These are phyloP conservation scores for Ogataea paraovalis DNA, from an alignment of 805 yeast genomes.

Conservation along the genomic window DNA sequence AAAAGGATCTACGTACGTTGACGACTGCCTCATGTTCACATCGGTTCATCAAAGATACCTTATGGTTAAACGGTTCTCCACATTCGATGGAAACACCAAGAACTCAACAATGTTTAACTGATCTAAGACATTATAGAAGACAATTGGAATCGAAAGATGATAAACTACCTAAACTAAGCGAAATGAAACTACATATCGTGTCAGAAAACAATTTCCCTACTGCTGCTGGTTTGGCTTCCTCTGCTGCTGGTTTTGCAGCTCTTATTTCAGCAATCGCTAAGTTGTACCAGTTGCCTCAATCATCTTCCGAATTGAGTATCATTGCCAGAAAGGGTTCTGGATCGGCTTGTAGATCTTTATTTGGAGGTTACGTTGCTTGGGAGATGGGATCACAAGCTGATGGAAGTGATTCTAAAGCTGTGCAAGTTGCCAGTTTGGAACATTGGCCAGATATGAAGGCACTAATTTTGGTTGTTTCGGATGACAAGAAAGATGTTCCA, in stretches of 20 bases:
- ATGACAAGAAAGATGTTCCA: slow-evolving; percentile 90
- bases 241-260: slow-evolving; percentile 99
- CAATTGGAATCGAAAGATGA: slow-evolving; percentile 55
- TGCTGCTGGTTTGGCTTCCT: slow-evolving; percentile 96
- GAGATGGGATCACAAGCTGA: slow-evolving; percentile 79
- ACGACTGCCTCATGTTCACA: slow-evolving; percentile 80
- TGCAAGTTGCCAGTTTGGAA: slow-evolving; percentile 74
- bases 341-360: slow-evolving; percentile 93
- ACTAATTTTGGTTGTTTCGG: slow-evolving; percentile 87
- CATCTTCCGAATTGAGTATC: slow-evolving; percentile 78
- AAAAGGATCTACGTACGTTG: slow-evolving; percentile 83
- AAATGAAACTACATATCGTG: slow-evolving; percentile 70
- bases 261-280: slow-evolving; percentile 84
- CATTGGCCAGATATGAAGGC: slow-evolving; percentile 97
- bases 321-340: slow-evolving; percentile 99
- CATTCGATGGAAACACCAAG: slow-evolving; percentile 65
- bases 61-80: slow-evolving; percentile 82
- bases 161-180: slow-evolving; percentile 55
- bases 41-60: slow-evolving; percentile 54
- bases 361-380: slow-evolving; percentile 99
- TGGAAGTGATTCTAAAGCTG: slow-evolving; percentile 94
- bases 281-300: slow-evolving; percentile 80
- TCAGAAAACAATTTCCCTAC: slow-evolving; percentile 98
- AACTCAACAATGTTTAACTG: slow-evolving; percentile 71
- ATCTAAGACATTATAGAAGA: slow-evolving; percentile 64